Evolutionary conservation across 306 rosid species (phyloP).

Genomic region (Astragalus glycyphyllos): DNA sequence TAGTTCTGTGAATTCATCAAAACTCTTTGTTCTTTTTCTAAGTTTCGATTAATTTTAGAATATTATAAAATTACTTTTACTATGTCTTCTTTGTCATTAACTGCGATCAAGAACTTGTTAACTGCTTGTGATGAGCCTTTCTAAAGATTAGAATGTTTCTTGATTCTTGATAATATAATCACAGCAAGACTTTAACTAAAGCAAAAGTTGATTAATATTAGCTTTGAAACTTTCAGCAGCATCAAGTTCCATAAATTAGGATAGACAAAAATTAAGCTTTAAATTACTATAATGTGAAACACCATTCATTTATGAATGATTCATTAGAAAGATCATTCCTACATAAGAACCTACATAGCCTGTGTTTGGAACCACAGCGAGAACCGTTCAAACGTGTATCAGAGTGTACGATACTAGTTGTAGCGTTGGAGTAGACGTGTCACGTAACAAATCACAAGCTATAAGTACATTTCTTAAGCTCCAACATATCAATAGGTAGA

Average conservation of each 20-base stretch:
- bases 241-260: constrained; percentile 26
- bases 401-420: too few species aligned
- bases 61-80: not conserved
- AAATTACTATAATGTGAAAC: constrained; percentile 32
- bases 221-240: not conserved
- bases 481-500: constrained; percentile 66
- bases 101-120: not conserved
- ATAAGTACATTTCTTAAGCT: constrained; percentile 65
- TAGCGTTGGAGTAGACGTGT: too few species aligned
- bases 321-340: constrained; percentile 14
- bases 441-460: constrained; percentile 31
- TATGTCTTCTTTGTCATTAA: not conserved
- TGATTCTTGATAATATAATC: constrained; percentile 31
- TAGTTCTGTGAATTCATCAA: not conserved
- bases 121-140: constrained; percentile 24
- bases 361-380: too few species aligned
- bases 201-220: constrained; percentile 19
- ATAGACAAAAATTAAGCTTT: constrained; percentile 6
- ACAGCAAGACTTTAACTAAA: not conserved
- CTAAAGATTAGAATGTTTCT: constrained; percentile 6
- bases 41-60: not conserved
- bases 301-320: constrained; percentile 6
- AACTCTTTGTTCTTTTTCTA: not conserved
- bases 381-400: too few species aligned
- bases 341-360: constrained; percentile 26